phyloP scores from a whole-genome alignment of 352 stramenopile species.

The Globisporangium splendens region DNA sequence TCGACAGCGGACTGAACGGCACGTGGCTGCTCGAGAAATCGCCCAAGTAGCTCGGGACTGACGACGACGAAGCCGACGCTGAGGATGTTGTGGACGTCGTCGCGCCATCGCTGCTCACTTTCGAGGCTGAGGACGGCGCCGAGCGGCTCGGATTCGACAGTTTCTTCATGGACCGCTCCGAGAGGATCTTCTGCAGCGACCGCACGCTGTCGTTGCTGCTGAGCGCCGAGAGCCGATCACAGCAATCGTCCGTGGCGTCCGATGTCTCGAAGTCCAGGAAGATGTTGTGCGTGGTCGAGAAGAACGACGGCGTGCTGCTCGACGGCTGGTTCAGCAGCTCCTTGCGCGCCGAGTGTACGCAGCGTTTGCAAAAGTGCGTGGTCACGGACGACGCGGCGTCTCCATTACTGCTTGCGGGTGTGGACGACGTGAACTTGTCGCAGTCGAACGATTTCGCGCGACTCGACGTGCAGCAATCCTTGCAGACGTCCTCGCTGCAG shows the following conservation, averaged over 20 bases:
- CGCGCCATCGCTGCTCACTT: no score
- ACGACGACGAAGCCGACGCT: conserved; percentile 14
- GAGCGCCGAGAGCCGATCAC: conserved; percentile 37
- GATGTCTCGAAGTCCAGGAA: conserved; percentile 25
- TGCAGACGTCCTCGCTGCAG: conserved; percentile 71
- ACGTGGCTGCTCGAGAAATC: conserved; percentile 48
- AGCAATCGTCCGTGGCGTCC: conserved; percentile 26
- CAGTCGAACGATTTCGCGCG: conserved; percentile 49
- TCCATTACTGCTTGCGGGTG: conserved; percentile 26
- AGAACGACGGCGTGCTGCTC: conserved; percentile 17
- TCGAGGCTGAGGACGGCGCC: no score
- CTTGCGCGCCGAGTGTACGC: conserved; percentile 39
- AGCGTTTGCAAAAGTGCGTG: conserved; percentile 57
- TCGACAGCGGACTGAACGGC: conserved; percentile 51
- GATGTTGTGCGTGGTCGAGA: conserved; percentile 31
- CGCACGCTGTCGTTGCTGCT: conserved; percentile 43
- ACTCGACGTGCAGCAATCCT: conserved; percentile 54
- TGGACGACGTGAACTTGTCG: conserved; percentile 28
- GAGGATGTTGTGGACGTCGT: no score
- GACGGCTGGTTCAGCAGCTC: conserved; percentile 30
- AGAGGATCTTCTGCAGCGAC: conserved; percentile 24
- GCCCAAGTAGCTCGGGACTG: conserved; percentile 21
- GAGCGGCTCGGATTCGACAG: conserved; percentile 7
- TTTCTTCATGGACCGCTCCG: conserved; percentile 13
- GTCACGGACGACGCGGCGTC: conserved; percentile 13